phyloP scores from a whole-genome alignment of 768 basidiomycete species.

The Lactarius hengduanensis region DNA sequence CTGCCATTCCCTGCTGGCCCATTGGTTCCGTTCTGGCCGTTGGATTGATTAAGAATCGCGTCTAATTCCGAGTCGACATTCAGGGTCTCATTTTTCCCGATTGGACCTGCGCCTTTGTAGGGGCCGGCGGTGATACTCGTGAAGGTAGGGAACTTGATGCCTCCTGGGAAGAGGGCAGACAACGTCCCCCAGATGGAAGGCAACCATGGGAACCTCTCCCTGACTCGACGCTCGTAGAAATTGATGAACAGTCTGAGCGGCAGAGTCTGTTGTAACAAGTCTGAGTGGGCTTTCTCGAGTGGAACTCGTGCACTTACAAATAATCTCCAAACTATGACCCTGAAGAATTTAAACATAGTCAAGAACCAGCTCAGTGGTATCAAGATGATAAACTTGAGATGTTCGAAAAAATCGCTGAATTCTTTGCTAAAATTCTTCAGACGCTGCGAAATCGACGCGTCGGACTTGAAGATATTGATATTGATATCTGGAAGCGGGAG shows the following conservation, averaged over 20 bases:
- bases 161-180: constrained; percentile 20
- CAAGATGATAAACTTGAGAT: constrained; percentile 19
- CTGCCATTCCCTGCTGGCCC: background rate
- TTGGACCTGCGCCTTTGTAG: constrained; percentile 21
- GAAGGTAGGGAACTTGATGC: constrained; percentile 19
- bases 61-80: background rate
- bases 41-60: constrained; percentile 1
- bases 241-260: constrained; percentile 18
- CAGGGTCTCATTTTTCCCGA: constrained; percentile 10
- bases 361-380: constrained; percentile 25
- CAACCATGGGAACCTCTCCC: constrained; percentile 19
- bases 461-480: background rate
- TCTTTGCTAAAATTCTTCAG: background rate
- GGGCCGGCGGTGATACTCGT: constrained; percentile 18
- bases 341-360: constrained; percentile 10
- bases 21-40: background rate
- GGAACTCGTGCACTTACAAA: constrained; percentile 7
- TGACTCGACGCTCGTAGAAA: constrained; percentile 24
- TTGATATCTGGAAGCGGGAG: background rate
- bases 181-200: constrained; percentile 24
- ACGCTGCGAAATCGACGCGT: background rate
- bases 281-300: background rate
- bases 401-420: constrained; percentile 6
- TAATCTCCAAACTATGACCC: background rate
- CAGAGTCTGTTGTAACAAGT: constrained; percentile 13